Conservation (phyloP, 2,329 filamentous ascomycete genomes). For the Neonectria ditissima region DNA sequence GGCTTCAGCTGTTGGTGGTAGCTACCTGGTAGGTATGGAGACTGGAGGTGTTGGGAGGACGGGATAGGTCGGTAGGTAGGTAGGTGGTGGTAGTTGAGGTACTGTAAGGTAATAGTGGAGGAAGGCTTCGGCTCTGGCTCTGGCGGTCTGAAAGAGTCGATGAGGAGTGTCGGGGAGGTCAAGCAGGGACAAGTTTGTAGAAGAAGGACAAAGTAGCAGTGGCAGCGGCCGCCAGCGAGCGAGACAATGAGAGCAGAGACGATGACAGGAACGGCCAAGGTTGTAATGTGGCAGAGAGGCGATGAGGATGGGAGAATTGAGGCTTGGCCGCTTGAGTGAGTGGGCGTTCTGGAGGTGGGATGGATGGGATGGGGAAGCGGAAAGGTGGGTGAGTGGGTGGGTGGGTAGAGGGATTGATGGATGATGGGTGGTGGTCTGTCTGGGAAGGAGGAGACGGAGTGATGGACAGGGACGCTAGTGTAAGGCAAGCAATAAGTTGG, state of each 20-base stretch:
- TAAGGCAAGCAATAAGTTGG: no score
- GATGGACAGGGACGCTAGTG: not conserved
- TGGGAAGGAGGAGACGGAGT: not conserved
- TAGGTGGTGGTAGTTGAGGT: not conserved
- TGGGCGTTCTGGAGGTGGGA: constrained; percentile 31
- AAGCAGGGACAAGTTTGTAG: constrained; percentile 1
- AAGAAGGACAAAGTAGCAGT: constrained; percentile 11
- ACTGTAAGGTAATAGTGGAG: no score
- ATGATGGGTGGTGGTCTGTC: constrained; percentile 23
- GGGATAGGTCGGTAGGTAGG: constrained; percentile 12
- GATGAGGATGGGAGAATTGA: constrained; percentile 32
- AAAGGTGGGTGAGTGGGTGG: constrained; percentile 35
- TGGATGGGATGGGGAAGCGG: constrained; percentile 35
- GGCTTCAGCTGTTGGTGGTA: not conserved
- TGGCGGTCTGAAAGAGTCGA: constrained; percentile 17
- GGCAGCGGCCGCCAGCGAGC: constrained; percentile 9
- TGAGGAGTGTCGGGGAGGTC: constrained; percentile 4
- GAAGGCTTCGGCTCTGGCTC: no score
- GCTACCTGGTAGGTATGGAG: no score
- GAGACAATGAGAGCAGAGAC: not conserved
- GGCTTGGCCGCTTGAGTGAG: constrained; percentile 33
- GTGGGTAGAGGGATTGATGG: no score
- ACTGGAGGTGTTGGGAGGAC: constrained; percentile 4
- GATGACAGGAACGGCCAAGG: constrained; percentile 20
- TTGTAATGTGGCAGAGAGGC: constrained; percentile 42